These are phyloP conservation scores for Pouteria campechiana DNA, from an alignment of 179 eudicot genomes.

Conservation along the genomic window DNA sequence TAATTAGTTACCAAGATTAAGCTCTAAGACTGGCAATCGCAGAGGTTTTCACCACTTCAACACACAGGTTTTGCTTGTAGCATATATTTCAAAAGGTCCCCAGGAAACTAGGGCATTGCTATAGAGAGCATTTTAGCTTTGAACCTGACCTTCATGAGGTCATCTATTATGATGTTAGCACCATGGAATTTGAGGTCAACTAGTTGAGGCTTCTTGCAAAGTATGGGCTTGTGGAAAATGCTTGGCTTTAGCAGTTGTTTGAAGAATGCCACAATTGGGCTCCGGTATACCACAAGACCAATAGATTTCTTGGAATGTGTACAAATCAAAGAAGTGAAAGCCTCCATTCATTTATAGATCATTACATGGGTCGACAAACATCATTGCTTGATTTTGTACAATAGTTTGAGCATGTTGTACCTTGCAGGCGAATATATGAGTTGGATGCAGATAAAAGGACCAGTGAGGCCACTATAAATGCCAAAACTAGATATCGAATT, in stretches of 20 bases:
- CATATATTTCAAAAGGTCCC: slow-evolving; percentile 49
- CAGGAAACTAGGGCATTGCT: slow-evolving; percentile 41
- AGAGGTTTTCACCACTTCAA: slow-evolving; percentile 45
- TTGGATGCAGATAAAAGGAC: too few species aligned
- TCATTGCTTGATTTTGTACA: too few species aligned
- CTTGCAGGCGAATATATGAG: too few species aligned
- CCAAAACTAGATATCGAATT: too few species aligned
- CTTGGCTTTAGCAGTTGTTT: slow-evolving; percentile 42
- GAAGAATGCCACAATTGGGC: slow-evolving; percentile 55
- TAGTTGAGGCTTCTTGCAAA: slow-evolving; percentile 49
- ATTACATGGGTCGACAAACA: too few species aligned
- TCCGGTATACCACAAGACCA: slow-evolving; percentile 42
- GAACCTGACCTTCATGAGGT: too few species aligned
- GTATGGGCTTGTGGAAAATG: slow-evolving; percentile 45
- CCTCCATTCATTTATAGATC: slow-evolving; percentile 39
- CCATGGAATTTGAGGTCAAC: slow-evolving; percentile 49
- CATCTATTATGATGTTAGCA: slow-evolving; percentile 36
- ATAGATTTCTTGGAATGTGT: slow-evolving; percentile 51
- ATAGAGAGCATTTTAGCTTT: slow-evolving; percentile 20
- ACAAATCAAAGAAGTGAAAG: slow-evolving; percentile 51
- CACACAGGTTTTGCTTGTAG: slow-evolving; percentile 61
- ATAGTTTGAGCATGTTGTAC: too few species aligned
- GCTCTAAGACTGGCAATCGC: slow-evolving; percentile 32
- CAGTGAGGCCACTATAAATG: too few species aligned
- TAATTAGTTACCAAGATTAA: slow-evolving; percentile 50